Base-by-base conservation (phyloP, 2,329 filamentous ascomycete genomes). In the Talaromyces islandicus region DNA sequence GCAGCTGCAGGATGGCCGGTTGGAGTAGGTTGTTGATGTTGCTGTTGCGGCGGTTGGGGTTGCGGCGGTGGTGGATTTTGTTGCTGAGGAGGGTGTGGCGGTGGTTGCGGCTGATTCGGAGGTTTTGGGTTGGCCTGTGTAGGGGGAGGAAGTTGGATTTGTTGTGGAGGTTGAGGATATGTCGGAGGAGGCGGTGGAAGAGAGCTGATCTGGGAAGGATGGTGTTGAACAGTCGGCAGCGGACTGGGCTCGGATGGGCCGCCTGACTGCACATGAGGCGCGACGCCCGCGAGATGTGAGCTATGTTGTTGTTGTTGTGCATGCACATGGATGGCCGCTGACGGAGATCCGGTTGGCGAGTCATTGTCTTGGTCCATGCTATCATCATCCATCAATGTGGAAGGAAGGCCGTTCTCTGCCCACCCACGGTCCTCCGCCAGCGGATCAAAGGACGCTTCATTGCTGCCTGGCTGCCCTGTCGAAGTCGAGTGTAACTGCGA, bases 351-450 rank as follows among this genome's bases (percentile, higher is more conserved):
- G n/a, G 65, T 67, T 21, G 62, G 65, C 30, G 65, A 64, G 29
- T 65, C 60, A 27, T 68, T 67, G 38, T 63, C 63, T 56, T 66
- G 64, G 41, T 66, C 63, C 5, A 72, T 64, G 21, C 63, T 51
- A n/a, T 63, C 65, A 19, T 64, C 63, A 3, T 71, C 69, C 53
- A 73, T 66, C 14, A 74, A 56, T 21, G 64, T 60, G 19, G 66
- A 43, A n/a, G 63, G 65, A 11, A 73, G 60, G 54, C 67, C 61
- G 14, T 72, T 71, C 54, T 70, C 62, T 10, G 73, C 63, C 73
- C 73, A 75, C 60, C 71, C 69, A 60, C 65, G 68, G 35, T 69
- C 71, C 10, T 71, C 65, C 17, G 43, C 21, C 32, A 62, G 51
- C 32, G 41, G 60, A 54, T 62, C 60, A n/a, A 62, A 59, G 60